Conservation (phyloP, 257 asterid species). For the Buddleja alternifolia region DNA sequence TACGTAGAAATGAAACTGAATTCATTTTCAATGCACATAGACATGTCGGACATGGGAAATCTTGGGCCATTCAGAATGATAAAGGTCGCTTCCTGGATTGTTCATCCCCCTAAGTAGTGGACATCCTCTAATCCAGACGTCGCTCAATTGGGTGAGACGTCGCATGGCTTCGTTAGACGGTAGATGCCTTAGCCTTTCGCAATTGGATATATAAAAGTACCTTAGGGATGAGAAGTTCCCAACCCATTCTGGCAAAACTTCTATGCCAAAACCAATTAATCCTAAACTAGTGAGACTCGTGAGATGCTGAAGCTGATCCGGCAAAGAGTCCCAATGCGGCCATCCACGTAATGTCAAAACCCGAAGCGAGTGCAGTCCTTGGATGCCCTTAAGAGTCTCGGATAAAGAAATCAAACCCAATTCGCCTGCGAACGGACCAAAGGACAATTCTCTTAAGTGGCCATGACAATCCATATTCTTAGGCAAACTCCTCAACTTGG, state of each 20-base stretch:
- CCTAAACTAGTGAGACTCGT: not conserved
- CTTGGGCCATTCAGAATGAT: too few relatives aligned
- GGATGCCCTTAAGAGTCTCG: not conserved
- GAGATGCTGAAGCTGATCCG: constrained; percentile 16
- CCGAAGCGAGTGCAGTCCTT: not conserved
- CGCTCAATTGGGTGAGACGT: not conserved
- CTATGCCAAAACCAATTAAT: not conserved
- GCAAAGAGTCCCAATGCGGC: constrained; percentile 12
- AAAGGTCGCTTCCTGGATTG: too few relatives aligned
- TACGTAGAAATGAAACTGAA: too few relatives aligned
- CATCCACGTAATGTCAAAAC: not conserved
- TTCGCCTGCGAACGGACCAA: constrained; percentile 17
- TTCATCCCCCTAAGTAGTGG: not conserved
- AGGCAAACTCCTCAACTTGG: constrained; percentile 3
- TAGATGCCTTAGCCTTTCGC: constrained; percentile 2
- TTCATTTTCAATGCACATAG: too few relatives aligned
- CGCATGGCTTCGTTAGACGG: constrained; percentile 24
- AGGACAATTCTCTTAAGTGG: not conserved
- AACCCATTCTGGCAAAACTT: too few relatives aligned
- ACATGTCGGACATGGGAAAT: too few relatives aligned
- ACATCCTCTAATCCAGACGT: not conserved
- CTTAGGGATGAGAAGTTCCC: constrained; percentile 9
- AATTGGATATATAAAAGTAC: fast-evolving
- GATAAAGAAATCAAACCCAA: not conserved
- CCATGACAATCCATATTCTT: not conserved